Conservation (phyloP, 202 grass and related monocot genomes). For the Panicum hallii region DNA sequence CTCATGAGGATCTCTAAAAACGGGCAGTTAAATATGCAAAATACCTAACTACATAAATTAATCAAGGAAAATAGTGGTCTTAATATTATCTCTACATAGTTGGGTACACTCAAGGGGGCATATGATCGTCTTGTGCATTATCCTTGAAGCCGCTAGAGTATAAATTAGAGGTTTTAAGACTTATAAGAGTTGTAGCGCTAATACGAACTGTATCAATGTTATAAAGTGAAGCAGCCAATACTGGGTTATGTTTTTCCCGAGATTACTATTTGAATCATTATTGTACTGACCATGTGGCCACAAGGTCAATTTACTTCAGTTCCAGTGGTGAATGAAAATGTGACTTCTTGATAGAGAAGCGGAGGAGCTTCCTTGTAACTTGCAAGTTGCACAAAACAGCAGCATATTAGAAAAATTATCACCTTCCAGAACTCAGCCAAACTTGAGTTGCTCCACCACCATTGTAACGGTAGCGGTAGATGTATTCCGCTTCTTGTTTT, state of each 20-base stretch:
- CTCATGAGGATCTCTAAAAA: neutral
- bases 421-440: conserved; percentile 99
- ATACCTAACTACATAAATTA: conserved; percentile 1
- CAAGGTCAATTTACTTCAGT: too few relatives aligned
- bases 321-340: too few relatives aligned
- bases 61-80: neutral
- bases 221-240: conserved; percentile 34
- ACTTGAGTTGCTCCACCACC: conserved; percentile 98
- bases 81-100: conserved; percentile 12
- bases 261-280: too few relatives aligned
- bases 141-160: neutral
- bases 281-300: too few relatives aligned
- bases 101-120: neutral
- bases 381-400: too few relatives aligned
- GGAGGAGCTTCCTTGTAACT: too few relatives aligned
- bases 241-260: too few relatives aligned
- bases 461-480: conserved; percentile 93
- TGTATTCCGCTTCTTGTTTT: conserved; percentile 91
- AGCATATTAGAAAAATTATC: too few relatives aligned
- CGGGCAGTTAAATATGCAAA: conserved; percentile 23
- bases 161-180: conserved; percentile 22
- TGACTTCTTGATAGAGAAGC: too few relatives aligned
- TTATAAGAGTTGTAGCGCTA: neutral
- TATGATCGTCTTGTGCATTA: too few relatives aligned
- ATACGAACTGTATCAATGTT: too few relatives aligned